Evolutionary conservation across 225 moss, liverwort and hornwort genomes (phyloP).

Genomic region (Straminergon stramineum): DNA sequence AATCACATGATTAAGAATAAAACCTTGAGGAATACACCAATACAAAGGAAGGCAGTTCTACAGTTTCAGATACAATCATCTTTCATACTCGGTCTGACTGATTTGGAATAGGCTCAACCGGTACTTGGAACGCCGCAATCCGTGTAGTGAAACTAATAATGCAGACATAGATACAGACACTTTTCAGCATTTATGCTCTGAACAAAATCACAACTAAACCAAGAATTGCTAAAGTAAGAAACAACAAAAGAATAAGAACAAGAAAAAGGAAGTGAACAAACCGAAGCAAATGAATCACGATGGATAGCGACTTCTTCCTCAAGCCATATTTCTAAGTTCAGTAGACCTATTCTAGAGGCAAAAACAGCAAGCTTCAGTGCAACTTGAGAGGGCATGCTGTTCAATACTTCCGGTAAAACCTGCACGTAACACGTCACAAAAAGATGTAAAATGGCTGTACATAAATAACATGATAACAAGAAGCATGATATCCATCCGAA

Average conservation of each 20-base stretch:
- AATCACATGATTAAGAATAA: not conserved
- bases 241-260: not conserved
- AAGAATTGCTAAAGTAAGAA: not conserved
- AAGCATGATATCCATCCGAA: not conserved
- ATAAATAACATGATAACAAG: not conserved
- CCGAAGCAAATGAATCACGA: conserved; percentile 82
- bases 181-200: not conserved
- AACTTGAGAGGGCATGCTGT: conserved; percentile 55
- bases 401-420: conserved; percentile 53
- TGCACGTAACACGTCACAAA: conserved; percentile 12
- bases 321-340: conserved; percentile 82
- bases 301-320: conserved; percentile 66
- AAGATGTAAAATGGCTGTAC: not conserved
- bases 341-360: conserved; percentile 44
- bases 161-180: not conserved
- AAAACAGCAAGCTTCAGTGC: conserved; percentile 71
- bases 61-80: not conserved
- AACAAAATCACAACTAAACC: not conserved
- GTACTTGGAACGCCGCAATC: not conserved
- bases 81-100: not conserved
- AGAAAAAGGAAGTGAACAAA: conserved; percentile 6
- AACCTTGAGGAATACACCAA: not conserved
- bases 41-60: not conserved
- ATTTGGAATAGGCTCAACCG: not conserved
- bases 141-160: not conserved